phyloP scores from a whole-genome alignment of 352 stramenopile species.

The Phytopythium helicoides region DNA sequence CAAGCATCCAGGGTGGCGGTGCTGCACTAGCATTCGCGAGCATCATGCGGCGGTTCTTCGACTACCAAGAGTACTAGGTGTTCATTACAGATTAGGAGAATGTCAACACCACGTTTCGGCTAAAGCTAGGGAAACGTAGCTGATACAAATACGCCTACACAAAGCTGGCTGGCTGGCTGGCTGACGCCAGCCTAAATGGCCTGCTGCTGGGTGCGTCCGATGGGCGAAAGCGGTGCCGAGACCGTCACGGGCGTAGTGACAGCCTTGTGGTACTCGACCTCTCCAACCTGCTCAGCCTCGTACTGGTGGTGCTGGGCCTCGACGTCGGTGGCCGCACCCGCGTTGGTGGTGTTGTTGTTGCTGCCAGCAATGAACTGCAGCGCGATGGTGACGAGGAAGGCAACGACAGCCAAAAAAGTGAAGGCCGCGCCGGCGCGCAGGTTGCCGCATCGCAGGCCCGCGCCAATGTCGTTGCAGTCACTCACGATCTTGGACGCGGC shows the following conservation, averaged over 20 bases:
- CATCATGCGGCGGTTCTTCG: no score
- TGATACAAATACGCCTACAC: no score
- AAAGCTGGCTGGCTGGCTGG: no score
- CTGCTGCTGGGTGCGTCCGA: background rate
- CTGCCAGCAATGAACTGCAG: slow-evolving; percentile 30
- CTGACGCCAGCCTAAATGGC: background rate
- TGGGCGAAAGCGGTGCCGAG: slow-evolving; percentile 12
- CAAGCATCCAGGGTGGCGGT: no score
- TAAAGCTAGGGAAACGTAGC: no score
- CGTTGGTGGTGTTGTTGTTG: background rate
- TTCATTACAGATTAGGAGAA: no score
- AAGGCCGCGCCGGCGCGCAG: slow-evolving; percentile 33
- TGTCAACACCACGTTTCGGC: no score
- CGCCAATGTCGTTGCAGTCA: slow-evolving; percentile 17
- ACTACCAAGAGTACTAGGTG: no score
- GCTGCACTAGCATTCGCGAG: no score
- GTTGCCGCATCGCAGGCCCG: slow-evolving; percentile 31
- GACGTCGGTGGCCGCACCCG: background rate
- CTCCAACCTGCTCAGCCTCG: slow-evolving; percentile 7
- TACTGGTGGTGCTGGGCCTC: slow-evolving; percentile 9
- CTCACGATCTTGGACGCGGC: slow-evolving; percentile 30
- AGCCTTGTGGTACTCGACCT: slow-evolving; percentile 24
- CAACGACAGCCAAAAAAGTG: slow-evolving; percentile 34
- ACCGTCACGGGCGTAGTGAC: slow-evolving; percentile 16
- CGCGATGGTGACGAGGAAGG: slow-evolving; percentile 29